These are phyloP conservation scores for Talaromyces trachyspermus DNA, from an alignment of 495 filamentous ascomycete species.

Conservation along the genomic window DNA sequence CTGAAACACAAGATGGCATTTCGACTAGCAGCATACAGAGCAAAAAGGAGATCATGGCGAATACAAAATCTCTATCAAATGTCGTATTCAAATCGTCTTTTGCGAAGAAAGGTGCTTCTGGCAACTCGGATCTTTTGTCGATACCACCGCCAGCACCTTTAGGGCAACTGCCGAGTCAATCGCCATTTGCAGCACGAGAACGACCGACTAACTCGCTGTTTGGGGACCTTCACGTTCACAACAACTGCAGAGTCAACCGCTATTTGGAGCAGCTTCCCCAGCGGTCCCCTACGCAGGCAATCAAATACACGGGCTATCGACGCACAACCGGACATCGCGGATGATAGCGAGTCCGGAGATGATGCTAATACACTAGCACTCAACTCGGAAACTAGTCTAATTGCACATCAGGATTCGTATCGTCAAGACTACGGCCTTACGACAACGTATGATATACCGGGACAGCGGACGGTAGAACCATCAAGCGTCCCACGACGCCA, in stretches of 20 bases:
- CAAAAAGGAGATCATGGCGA: conserved; percentile 7
- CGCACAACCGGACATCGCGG: too few relatives aligned
- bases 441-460: conserved; percentile 55
- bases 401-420: conserved; percentile 24
- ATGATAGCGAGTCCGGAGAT: background rate
- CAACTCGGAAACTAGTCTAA: conserved; percentile 1
- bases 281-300: too few relatives aligned
- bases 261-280: too few relatives aligned
- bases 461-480: conserved; percentile 39
- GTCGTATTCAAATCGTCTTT: background rate
- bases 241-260: too few relatives aligned
- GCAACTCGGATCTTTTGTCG: too few relatives aligned
- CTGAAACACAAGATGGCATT: background rate
- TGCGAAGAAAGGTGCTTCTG: background rate
- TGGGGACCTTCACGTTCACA: too few relatives aligned
- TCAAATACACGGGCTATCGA: too few relatives aligned
- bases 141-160: too few relatives aligned
- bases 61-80: too few relatives aligned
- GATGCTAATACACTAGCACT: background rate
- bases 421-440: conserved; percentile 47
- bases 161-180: background rate
- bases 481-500: conserved; percentile 33
- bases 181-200: background rate
- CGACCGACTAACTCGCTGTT: too few relatives aligned
- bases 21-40: conserved; percentile 9